Conservation (phyloP, 2,329 filamentous ascomycete species). For the Xylaria sp. region DNA sequence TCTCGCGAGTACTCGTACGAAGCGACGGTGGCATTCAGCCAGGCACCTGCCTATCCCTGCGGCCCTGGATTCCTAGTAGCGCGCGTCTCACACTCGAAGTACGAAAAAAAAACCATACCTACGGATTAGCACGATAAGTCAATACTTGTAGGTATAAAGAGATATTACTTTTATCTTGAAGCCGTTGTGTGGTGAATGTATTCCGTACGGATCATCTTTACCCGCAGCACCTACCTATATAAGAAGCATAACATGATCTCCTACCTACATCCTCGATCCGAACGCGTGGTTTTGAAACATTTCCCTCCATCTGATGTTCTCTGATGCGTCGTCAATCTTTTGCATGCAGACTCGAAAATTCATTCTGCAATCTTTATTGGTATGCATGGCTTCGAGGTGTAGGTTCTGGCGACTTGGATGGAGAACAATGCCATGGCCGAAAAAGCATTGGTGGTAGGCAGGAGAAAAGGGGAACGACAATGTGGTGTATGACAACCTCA, state of each 20-base stretch:
- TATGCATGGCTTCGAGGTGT: neutral
- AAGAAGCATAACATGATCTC: neutral
- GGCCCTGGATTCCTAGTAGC: neutral
- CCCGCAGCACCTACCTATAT: neutral
- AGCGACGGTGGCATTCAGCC: conserved; percentile 8
- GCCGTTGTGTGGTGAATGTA: conserved; percentile 1
- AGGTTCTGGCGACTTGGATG: neutral
- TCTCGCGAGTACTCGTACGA: neutral
- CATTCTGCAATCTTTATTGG: neutral
- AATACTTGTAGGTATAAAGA: neutral
- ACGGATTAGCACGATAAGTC: no score
- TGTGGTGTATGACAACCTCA: neutral
- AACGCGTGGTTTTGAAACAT: neutral
- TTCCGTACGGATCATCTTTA: neutral
- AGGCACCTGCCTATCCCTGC: conserved; percentile 5
- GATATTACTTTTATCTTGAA: neutral
- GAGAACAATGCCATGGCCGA: conserved; percentile 9
- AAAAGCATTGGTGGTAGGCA: neutral
- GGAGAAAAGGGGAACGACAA: neutral
- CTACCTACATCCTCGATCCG: neutral
- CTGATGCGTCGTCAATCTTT: neutral
- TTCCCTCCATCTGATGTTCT: neutral
- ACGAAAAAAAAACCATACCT: no score
- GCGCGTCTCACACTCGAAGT: neutral
- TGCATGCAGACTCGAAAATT: neutral